phyloP scores from a whole-genome alignment of 2,329 filamentous ascomycete genomes.

The Cephalotrichum gorgonifer region DNA sequence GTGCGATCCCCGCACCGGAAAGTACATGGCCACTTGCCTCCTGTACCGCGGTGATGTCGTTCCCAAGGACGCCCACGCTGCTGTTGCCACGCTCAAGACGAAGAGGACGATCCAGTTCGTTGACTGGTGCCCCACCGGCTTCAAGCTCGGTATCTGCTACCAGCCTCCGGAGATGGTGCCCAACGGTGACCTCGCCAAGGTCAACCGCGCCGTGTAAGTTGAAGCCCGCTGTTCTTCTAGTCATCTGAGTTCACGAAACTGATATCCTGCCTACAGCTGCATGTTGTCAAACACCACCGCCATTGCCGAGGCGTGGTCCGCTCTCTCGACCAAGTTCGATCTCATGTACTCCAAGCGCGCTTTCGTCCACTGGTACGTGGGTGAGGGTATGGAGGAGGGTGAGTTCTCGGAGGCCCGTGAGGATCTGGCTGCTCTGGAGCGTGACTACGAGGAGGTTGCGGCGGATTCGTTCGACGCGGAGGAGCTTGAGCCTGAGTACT shows the following conservation, averaged over 20 bases:
- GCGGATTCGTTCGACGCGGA: constrained; percentile 87
- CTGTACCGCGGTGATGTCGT: constrained; percentile 98
- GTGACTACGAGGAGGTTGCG: constrained; percentile 97
- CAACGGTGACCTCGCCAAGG: constrained; percentile 94
- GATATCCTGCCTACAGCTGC: constrained; percentile 47
- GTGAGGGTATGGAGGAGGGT: constrained; percentile 99
- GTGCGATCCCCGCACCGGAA: constrained; percentile 95
- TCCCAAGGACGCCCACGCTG: constrained; percentile 85
- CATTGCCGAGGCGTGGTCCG: constrained; percentile 96
- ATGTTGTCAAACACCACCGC: constrained; percentile 99
- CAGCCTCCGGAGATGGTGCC: constrained; percentile 92
- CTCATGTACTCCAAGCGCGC: constrained; percentile 99
- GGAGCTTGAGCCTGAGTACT: constrained; percentile 87
- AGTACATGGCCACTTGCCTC: constrained; percentile 99
- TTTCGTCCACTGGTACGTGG: constrained; percentile 99
- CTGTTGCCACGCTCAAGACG: constrained; percentile 94
- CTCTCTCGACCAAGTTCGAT: constrained; percentile 95
- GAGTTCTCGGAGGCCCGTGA: constrained; percentile 99
- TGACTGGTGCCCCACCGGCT: constrained; percentile 99
- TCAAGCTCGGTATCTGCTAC: constrained; percentile 99
- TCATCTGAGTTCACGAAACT: constrained; percentile 10
- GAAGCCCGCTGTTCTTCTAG: neutral
- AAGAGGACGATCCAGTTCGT: constrained; percentile 99
- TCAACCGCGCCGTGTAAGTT: constrained; percentile 93
- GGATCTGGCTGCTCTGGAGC: constrained; percentile 94